Base-by-base conservation (phyloP, 371 early-diverging fungal species). In the Capniomyces stellatus region DNA sequence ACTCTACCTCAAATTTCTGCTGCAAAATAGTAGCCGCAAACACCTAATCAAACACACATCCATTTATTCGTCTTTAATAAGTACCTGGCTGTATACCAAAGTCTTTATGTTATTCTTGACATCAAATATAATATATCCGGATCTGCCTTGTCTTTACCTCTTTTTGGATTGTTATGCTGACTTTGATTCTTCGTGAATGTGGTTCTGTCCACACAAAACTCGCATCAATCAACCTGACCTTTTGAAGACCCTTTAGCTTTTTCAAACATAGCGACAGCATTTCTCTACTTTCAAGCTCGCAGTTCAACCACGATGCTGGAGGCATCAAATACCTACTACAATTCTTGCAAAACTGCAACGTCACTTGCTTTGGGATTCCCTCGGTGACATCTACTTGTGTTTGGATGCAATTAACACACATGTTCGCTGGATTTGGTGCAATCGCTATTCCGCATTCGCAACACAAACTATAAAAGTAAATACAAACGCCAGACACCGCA, bases 141-240 rank as follows among this genome's bases (percentile, higher is more conserved):
- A 35, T 35, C 35, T 35, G 35, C 15, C 15, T 35, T 35, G 10
- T 35, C 15, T 35, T 35, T 35, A 35, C 86, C 73, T 96, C 97
- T 66, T 96, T 96, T 63, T 97, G 96, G 60, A 96, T 89, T 2
- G 97, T 92, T 66, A 99, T 71, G 71, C 93, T 92, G 58, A 98
- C 83, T 69, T 90, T 91, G 71, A 99, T 76, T 60, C 92, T 73
- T 70, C 83, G 74, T 54, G 89, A 85, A 71, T 99, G 98, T 31
- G 98, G 98, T 68, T 99, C 99, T 0, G 99, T 98, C 90, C 95
- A 98, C 42, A 96, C 82, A 62, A 99, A 99, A 29, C 89, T 86
- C 2, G 98, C 96, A 65, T 99, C 98, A 29, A 96, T 80, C 54
- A 99, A 74, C 23, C 96, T 79, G 21, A 97, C 90, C 66, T 90